Evolutionary conservation across 257 asterid genomes (phyloP).

Genomic region (Nemophila menziesii): DNA sequence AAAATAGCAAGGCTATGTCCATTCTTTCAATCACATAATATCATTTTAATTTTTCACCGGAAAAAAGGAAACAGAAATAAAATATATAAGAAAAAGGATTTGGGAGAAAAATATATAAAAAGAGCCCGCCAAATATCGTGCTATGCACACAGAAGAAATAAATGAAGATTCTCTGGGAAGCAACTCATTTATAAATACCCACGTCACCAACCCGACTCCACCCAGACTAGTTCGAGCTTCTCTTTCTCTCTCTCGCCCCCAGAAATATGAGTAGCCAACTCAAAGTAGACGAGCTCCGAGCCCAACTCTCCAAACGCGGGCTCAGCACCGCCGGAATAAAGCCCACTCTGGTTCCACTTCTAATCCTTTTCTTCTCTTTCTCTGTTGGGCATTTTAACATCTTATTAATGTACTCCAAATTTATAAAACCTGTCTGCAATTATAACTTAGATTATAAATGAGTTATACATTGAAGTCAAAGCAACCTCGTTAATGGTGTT

Average conservation of each 20-base stretch:
- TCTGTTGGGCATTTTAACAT: not conserved
- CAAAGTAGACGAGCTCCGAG: conserved; percentile 57
- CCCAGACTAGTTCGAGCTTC: not conserved
- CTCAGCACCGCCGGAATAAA: conserved; percentile 65
- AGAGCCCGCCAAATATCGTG: conserved; percentile 20
- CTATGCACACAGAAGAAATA: conserved; percentile 9
- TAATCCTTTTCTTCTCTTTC: not conserved
- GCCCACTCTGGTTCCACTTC: conserved; percentile 33
- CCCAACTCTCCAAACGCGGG: conserved; percentile 54
- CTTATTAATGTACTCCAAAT: not conserved
- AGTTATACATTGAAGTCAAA: not conserved
- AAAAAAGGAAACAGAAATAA: too few species aligned
- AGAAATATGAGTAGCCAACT: conserved; percentile 27
- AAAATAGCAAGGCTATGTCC: too few species aligned
- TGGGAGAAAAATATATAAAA: too few species aligned
- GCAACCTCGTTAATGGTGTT: not conserved
- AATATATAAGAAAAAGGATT: too few species aligned
- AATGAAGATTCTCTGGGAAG: conserved; percentile 17
- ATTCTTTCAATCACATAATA: too few species aligned
- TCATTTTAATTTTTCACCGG: too few species aligned
- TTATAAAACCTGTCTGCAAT: not conserved
- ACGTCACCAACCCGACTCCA: not conserved
- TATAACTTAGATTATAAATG: too few species aligned
- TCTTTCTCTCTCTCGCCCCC: not conserved
- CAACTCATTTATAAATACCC: not conserved